A percentile compares a stretch with the other conserved stretches of the same genome.
These are phyloP conservation scores for Fusarium globosum DNA, from an alignment of 2,329 filamentous ascomycete genomes.

Conservation along the genomic window DNA sequence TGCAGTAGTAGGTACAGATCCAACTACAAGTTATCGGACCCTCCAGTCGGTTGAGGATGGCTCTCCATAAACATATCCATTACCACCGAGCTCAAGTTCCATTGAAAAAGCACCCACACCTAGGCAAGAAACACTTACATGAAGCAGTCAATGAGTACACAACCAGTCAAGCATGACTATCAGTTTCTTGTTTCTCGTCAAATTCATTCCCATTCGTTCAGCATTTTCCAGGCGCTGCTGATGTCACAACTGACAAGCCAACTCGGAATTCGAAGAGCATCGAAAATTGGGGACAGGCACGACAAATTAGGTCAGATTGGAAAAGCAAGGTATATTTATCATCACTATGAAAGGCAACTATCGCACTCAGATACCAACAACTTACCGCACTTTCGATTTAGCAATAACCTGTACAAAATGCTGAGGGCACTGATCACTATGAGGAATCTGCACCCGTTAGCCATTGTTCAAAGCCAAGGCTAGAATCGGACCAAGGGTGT, in stretches of 20 bases:
- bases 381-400: background rate
- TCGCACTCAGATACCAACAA: background rate
- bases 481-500: background rate
- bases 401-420: background rate
- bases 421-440: background rate
- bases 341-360: background rate
- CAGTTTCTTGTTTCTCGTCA: background rate
- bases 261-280: background rate
- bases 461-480: background rate
- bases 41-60: background rate
- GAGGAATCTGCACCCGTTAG: constrained; percentile 26
- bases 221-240: background rate
- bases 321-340: background rate
- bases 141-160: background rate
- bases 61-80: background rate
- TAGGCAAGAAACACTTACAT: background rate
- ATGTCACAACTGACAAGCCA: background rate
- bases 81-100: background rate
- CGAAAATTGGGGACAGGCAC: background rate
- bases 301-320: background rate
- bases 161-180: background rate
- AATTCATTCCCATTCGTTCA: background rate
- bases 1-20: background rate
- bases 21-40: background rate
- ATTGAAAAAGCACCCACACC: too few relatives aligned